Base-by-base conservation (phyloP, 371 early-diverging fungal species). In the Actinomortierella wolfii region DNA sequence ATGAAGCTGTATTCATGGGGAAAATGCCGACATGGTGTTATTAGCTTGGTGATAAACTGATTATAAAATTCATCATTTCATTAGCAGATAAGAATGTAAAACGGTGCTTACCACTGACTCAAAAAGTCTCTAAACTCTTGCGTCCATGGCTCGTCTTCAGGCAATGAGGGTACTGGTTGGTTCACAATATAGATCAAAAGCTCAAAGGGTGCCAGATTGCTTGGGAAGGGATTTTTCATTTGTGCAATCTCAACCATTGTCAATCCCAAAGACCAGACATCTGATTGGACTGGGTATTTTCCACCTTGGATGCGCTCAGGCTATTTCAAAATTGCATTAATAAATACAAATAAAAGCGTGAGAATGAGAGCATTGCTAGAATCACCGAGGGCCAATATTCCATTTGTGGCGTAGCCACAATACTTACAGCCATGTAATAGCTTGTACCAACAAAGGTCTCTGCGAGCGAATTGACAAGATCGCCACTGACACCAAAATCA, bases 221-320 rank as follows among this genome's bases (percentile, higher is more conserved):
- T 86, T 40, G 91, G 92, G 57, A 90, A 92, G 15, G 98, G 97
- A 76, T 95, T 95, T 70, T 88, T 84, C 56, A 91, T 92, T 66
- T 92, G 85, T 5, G 96, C 96, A 9, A 96, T 85, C 78, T 99
- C 99, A 52, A 97, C 88, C 48, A 98, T 81, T 5, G 97, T 92
- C 59, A 97, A 78, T 0, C 97, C 97, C 29, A 98, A 77, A 9
- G 94, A 92, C 99, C 99, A 98, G 18, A 96, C 90, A 76, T 98
- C 99, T 17, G 93, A 92, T 57, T 90, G 92, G 11, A 94, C 93
- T 3, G 94, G 86, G 74, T 97, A 97, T 34, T 86, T 84, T 50
- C 83, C 89, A 41, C 96, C 97, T 69, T 93, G 90, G 62, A 98
- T 98, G 39, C 99, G 90, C 69, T 99, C 99, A 55, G 99, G 99